Conservation (phyloP, 768 basidiomycete genomes). For the Boletus speciosus region DNA sequence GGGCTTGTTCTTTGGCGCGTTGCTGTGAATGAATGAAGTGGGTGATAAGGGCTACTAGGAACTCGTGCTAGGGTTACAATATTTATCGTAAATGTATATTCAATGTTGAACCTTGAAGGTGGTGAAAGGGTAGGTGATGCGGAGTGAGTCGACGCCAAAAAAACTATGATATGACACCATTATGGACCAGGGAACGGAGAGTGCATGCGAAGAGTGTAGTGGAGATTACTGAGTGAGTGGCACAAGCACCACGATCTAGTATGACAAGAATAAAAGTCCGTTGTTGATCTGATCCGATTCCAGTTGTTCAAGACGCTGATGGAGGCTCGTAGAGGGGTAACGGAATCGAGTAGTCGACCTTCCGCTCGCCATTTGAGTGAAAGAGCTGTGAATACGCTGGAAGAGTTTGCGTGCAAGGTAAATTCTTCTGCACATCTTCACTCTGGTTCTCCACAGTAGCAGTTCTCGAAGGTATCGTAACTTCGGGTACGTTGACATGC, state of each 20-base stretch:
- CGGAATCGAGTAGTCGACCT: conserved; percentile 60
- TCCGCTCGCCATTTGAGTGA: conserved; percentile 67
- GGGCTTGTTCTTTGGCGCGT: no score
- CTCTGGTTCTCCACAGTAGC: background rate
- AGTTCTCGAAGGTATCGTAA: background rate
- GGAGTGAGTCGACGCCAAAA: conserved; percentile 10
- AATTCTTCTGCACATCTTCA: conserved; percentile 9
- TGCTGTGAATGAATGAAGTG: no score
- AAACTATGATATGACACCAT: background rate
- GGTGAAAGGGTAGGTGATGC: conserved; percentile 4
- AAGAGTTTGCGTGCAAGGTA: conserved; percentile 35
- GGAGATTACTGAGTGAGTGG: background rate
- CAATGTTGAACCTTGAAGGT: background rate
- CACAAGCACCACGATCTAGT: background rate
- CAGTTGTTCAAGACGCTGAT: conserved; percentile 2
- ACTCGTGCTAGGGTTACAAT: background rate
- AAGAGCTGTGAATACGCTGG: conserved; percentile 81
- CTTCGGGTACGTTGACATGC: conserved; percentile 44
- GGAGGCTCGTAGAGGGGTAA: conserved; percentile 61
- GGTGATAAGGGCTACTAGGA: background rate
- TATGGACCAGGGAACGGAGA: background rate
- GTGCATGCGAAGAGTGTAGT: background rate
- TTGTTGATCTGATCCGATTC: conserved; percentile 1
- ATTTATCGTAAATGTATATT: background rate
- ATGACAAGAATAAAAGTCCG: background rate